phyloP scores from a whole-genome alignment of 495 filamentous ascomycete species.

The Neurospora sp. region DNA sequence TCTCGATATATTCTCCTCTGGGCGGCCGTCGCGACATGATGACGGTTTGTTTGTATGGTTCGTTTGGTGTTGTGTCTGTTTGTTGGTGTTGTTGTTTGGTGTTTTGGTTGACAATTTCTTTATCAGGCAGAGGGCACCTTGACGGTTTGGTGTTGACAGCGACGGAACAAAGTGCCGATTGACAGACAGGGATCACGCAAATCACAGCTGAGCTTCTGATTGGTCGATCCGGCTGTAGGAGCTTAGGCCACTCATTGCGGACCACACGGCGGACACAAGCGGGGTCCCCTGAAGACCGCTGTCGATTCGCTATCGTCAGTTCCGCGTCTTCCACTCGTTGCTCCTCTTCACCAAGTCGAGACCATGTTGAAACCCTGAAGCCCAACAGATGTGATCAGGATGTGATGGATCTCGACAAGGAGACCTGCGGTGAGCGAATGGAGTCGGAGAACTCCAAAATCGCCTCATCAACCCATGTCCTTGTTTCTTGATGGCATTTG shows the following conservation, averaged over 20 bases:
- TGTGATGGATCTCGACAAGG: neutral
- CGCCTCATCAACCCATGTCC: neutral
- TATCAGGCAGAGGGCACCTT: neutral
- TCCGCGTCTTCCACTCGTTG: neutral
- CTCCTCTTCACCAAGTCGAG: neutral
- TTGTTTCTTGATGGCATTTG: neutral
- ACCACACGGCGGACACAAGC: neutral
- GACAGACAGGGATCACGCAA: neutral
- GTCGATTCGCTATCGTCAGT: neutral
- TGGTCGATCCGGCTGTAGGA: neutral
- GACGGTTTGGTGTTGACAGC: neutral
- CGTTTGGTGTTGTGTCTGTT: neutral
- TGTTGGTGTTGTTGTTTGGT: neutral
- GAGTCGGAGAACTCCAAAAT: neutral
- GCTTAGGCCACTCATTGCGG: neutral
- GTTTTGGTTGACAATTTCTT: neutral
- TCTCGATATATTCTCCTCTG: slow-evolving; percentile 93
- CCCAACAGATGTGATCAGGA: neutral
- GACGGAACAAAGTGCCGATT: neutral
- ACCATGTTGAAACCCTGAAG: neutral
- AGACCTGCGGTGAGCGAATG: neutral
- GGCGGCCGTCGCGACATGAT: slow-evolving; percentile 65
- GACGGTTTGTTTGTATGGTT: slow-evolving; percentile 2
- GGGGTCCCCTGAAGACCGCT: neutral
- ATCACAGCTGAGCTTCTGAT: neutral